Evolutionary conservation across 352 stramenopile species (phyloP).

Genomic region (Pythium vanterpoolii): DNA sequence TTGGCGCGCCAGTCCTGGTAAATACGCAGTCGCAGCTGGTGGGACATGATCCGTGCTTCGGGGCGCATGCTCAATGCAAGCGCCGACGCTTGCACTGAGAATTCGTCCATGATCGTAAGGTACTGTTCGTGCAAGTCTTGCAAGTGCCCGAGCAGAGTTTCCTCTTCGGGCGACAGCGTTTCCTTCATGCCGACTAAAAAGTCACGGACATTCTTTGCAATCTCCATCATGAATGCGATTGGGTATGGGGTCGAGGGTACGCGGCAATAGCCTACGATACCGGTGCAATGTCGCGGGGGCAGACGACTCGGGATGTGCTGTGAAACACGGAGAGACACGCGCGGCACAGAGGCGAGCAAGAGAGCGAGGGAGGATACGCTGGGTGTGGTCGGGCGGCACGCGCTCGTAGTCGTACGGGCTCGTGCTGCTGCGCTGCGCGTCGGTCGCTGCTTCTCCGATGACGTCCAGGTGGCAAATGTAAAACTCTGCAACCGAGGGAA

Average conservation of each 20-base stretch:
- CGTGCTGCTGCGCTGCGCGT: conserved; percentile 10
- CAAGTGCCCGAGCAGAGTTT: conserved; percentile 57
- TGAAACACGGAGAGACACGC: neutral
- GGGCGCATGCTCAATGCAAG: conserved; percentile 70
- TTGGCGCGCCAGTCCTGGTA: conserved; percentile 81
- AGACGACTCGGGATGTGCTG: no score
- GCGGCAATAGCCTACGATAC: no score
- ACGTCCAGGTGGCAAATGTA: conserved; percentile 25
- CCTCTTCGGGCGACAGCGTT: conserved; percentile 60
- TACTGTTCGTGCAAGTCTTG: conserved; percentile 70
- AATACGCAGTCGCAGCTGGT: conserved; percentile 73
- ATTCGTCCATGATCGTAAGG: conserved; percentile 67
- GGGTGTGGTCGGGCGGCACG: neutral
- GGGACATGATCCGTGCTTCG: conserved; percentile 66
- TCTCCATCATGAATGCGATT: conserved; percentile 51
- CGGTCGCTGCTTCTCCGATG: conserved; percentile 18
- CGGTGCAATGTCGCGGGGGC: no score
- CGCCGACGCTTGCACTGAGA: conserved; percentile 46
- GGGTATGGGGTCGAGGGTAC: neutral
- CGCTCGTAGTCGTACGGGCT: neutral
- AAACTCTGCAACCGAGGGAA: conserved; percentile 23
- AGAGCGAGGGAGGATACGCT: no score
- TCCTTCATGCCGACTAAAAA: conserved; percentile 83
- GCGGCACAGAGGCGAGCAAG: no score
- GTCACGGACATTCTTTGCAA: conserved; percentile 76